These are phyloP conservation scores for Aspergillus arachidicola DNA, from an alignment of 2,329 filamentous ascomycete species.

Conservation along the genomic window DNA sequence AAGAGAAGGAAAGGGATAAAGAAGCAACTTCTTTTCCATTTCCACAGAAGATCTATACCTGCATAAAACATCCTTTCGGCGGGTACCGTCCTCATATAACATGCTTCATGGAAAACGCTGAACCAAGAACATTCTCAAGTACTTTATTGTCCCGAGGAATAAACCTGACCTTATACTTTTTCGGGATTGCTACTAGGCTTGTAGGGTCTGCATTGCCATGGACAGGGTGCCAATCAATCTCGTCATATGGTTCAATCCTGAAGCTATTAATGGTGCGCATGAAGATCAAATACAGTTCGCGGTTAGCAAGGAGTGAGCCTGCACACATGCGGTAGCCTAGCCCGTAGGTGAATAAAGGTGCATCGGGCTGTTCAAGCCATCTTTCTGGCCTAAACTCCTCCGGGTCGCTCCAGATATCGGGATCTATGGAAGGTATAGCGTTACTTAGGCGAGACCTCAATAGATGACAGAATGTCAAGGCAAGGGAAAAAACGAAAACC, in stretches of 20 bases:
- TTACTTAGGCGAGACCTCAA: not conserved
- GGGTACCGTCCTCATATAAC: not conserved
- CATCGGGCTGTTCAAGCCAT: constrained; percentile 65
- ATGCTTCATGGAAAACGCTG: not conserved
- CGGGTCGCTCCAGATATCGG: constrained; percentile 61
- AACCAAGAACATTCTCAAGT: constrained; percentile 46
- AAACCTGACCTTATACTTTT: constrained; percentile 60
- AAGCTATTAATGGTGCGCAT: constrained; percentile 65
- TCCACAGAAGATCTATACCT: not conserved
- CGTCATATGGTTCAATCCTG: constrained; percentile 57
- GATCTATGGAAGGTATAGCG: constrained; percentile 40
- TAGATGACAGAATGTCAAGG: not conserved
- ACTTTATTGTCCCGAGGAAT: constrained; percentile 55
- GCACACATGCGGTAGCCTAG: constrained; percentile 70
- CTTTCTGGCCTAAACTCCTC: constrained; percentile 63
- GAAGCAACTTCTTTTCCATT: not conserved
- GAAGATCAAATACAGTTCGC: constrained; percentile 67
- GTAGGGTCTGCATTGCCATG: constrained; percentile 63
- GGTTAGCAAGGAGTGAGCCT: constrained; percentile 63
- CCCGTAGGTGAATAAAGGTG: constrained; percentile 66
- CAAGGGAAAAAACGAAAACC: not conserved
- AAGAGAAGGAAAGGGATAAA: not conserved
- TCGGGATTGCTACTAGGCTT: constrained; percentile 64
- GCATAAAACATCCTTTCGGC: not conserved
- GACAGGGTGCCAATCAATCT: constrained; percentile 62